Percentiles rank a stretch among this genome's conserved stretches.
phyloP scores from a whole-genome alignment of 2,329 filamentous ascomycete genomes.

The Aspergillaceae sp. region DNA sequence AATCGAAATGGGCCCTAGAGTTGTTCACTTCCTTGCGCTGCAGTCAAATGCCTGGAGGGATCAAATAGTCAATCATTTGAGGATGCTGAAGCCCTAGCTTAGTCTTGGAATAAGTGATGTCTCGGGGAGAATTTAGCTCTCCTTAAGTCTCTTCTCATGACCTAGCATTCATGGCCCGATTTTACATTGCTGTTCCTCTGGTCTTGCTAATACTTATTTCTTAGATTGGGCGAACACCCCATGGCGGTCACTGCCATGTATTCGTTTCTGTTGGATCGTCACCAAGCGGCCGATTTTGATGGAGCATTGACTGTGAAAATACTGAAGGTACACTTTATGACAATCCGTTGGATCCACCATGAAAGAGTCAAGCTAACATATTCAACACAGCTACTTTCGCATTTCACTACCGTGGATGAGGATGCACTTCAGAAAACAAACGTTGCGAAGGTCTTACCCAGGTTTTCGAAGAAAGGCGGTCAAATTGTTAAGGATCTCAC shows the following conservation, averaged over 20 bases:
- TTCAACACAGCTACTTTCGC: conserved; percentile 40
- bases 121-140: background rate
- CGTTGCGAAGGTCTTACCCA: conserved; percentile 48
- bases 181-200: background rate
- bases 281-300: conserved; percentile 41
- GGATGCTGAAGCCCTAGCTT: background rate
- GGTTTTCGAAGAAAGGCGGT: conserved; percentile 51
- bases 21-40: background rate
- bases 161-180: background rate
- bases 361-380: conserved; percentile 14
- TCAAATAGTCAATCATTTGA: conserved; percentile 3
- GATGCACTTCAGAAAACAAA: conserved; percentile 53
- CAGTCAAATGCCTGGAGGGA: background rate
- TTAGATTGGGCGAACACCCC: conserved; percentile 43
- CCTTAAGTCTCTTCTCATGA: background rate
- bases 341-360: background rate
- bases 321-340: conserved; percentile 33
- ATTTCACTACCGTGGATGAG: conserved; percentile 50
- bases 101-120: background rate
- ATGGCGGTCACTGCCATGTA: conserved; percentile 40
- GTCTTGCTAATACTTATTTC: conserved; percentile 18
- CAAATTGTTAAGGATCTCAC: conserved; percentile 48
- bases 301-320: conserved; percentile 37
- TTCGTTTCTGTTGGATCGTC: conserved; percentile 42
- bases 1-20: background rate